These are phyloP conservation scores for Russula dissimulans DNA, from an alignment of 768 basidiomycete genomes.

Conservation along the genomic window DNA sequence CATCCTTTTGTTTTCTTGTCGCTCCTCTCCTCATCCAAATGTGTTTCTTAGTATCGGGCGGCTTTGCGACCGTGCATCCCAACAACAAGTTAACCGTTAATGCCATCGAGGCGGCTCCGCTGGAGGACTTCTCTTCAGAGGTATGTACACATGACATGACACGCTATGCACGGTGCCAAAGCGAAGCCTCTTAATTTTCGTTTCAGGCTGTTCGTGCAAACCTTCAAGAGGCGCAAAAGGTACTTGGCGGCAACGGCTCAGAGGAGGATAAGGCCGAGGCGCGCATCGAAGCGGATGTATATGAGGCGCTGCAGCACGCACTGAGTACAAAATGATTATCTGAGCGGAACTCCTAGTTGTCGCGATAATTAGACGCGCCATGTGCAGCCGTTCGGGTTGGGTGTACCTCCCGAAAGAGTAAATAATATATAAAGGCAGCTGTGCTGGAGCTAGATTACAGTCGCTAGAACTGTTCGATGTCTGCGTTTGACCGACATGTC, in stretches of 20 bases:
- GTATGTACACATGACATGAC: constrained; percentile 34
- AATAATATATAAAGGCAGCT: background rate
- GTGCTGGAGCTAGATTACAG: background rate
- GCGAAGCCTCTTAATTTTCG: background rate
- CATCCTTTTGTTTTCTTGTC: background rate
- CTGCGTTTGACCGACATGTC: no score
- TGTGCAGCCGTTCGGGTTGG: background rate
- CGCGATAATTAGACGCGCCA: background rate
- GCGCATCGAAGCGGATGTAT: constrained; percentile 90
- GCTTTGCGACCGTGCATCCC: constrained; percentile 96
- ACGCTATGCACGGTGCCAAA: background rate
- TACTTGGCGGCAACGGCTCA: constrained; percentile 71
- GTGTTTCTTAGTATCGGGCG: constrained; percentile 65
- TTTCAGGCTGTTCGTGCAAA: constrained; percentile 80
- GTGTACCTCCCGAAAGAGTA: background rate
- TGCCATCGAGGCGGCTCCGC: constrained; percentile 89
- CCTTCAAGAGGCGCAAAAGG: constrained; percentile 80
- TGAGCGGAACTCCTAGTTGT: constrained; percentile 2
- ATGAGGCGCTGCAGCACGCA: constrained; percentile 89
- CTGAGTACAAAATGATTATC: constrained; percentile 40
- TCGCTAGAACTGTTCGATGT: no score
- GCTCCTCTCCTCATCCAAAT: background rate
- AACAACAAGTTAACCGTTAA: constrained; percentile 97
- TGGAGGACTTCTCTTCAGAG: constrained; percentile 86
- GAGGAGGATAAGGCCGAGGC: constrained; percentile 94